Evolutionary conservation across 257 asterid genomes (phyloP).

Genomic region (Lantana camara): DNA sequence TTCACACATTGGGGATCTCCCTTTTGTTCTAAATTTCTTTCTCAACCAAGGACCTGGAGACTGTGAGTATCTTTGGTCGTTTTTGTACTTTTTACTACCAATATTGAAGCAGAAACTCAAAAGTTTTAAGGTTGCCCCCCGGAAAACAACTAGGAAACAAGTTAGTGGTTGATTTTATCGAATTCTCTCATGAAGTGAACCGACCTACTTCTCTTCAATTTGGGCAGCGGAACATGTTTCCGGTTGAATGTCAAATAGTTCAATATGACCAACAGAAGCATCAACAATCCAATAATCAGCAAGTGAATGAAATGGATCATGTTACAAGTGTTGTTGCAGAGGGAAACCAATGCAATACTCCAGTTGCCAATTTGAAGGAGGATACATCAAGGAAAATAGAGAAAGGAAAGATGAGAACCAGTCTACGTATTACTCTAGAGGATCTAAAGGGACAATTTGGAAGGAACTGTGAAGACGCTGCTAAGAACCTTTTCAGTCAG

Average conservation of each 20-base stretch:
- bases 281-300: too few relatives aligned
- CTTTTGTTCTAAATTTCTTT: too few relatives aligned
- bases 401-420: too few relatives aligned
- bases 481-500: constrained; percentile 25
- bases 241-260: neutral
- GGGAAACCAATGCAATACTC: too few relatives aligned
- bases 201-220: neutral
- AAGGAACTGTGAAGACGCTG: constrained; percentile 20
- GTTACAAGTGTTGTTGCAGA: too few relatives aligned
- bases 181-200: too few relatives aligned
- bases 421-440: too few relatives aligned
- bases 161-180: neutral
- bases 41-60: too few relatives aligned
- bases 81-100: neutral
- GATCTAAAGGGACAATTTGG: constrained; percentile 25
- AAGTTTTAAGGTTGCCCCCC: neutral
- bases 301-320: too few relatives aligned
- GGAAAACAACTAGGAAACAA: neutral
- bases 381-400: too few relatives aligned
- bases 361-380: too few relatives aligned
- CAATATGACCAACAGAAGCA: neutral
- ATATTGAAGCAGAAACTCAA: neutral
- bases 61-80: neutral
- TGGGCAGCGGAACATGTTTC: neutral
- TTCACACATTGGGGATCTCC: too few relatives aligned